A percentile compares a stretch with the other conserved stretches of the same genome.
Conservation (phyloP, 2,329 filamentous ascomycete species). For the Aspergillus phoenicis region DNA sequence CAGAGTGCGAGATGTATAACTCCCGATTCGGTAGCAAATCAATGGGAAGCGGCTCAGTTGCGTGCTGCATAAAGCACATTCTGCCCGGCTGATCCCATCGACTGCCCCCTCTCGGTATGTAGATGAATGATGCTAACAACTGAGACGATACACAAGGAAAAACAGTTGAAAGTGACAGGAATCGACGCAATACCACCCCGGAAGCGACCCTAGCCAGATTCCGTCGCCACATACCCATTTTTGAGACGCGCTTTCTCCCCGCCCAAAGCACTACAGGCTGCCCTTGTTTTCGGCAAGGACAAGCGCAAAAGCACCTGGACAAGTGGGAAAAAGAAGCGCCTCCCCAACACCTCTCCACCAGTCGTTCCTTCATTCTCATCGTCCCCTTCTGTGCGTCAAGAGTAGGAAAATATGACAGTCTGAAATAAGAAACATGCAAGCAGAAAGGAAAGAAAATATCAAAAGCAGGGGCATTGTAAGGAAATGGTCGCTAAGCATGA, state of each 20-base stretch:
- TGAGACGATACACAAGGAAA: slow-evolving; percentile 15
- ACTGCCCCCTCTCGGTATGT: background rate
- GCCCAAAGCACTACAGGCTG: slow-evolving; percentile 14
- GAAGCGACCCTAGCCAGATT: slow-evolving; percentile 51
- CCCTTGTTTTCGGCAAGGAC: slow-evolving; percentile 14
- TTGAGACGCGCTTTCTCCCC: slow-evolving; percentile 16
- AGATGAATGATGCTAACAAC: slow-evolving; percentile 2
- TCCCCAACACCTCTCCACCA: slow-evolving; percentile 22
- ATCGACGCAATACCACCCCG: slow-evolving; percentile 50
- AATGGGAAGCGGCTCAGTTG: background rate
- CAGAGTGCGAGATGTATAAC: background rate
- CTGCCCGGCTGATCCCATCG: background rate
- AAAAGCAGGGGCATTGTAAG: slow-evolving; percentile 17
- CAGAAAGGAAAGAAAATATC: slow-evolving; percentile 12
- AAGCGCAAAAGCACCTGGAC: slow-evolving; percentile 18
- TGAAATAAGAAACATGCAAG: slow-evolving; percentile 18
- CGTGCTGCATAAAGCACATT: background rate
- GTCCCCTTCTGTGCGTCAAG: slow-evolving; percentile 35
- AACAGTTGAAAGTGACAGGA: slow-evolving; percentile 25
- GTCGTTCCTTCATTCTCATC: slow-evolving; percentile 28
- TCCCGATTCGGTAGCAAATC: background rate
- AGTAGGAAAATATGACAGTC: slow-evolving; percentile 22
- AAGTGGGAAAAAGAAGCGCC: slow-evolving; percentile 18
- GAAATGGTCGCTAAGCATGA: slow-evolving; percentile 8
- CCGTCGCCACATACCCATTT: slow-evolving; percentile 40